Evolutionary conservation across 805 yeast species (phyloP), one percentile per base, ranked within the genome.

Genomic region (Saturnispora diversa): DNA sequence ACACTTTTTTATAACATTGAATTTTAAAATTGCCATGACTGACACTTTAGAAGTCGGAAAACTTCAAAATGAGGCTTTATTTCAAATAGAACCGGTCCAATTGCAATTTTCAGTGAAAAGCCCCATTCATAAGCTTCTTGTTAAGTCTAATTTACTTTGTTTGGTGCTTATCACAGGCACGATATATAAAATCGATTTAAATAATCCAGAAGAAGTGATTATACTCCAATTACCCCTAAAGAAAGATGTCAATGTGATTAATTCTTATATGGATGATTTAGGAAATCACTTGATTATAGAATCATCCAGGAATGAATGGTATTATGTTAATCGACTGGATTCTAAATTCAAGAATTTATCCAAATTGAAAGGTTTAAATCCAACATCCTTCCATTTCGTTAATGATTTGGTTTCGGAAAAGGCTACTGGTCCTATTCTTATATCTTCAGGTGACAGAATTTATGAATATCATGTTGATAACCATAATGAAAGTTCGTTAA

Each of bases 121-220:
- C 2, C 36, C 67, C 20, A 68, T 82, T 10, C 60, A 64, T 5
- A 58, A 70, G n/a, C 54, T 82, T 35, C 69, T 65, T 13, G 85
- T 79, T 5, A 60, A 68, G 17, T 65, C 68, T 44, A 81, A 82
- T 50, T 59, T 72, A 5, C 67, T 83, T 29, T 68, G 72, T 42
- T 60, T 82, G 35, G 74, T 79, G 0, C 62, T 77, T 42, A 63
- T 62, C 36, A 59, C 68, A 7, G 80, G 81, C 1, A 52, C 66
- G 12, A 58, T 83, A n/a, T 73, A 73, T 47, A 59, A 81, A n/a
- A 80, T 84, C 24, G 77, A 81, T 49, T 60, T 83, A 46, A 77
- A 75, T 37, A 67, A 68, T 37, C 92, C 92, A 1, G 75, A 80
- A 26, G 65, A 65, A 6, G 78, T 83, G 5, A 68, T 66, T 31